A percentile compares a stretch with the other conserved stretches of the same genome.
These are phyloP conservation scores for Pichia sp. DNA, from an alignment of 1,139 yeast genomes.

Conservation along the genomic window DNA sequence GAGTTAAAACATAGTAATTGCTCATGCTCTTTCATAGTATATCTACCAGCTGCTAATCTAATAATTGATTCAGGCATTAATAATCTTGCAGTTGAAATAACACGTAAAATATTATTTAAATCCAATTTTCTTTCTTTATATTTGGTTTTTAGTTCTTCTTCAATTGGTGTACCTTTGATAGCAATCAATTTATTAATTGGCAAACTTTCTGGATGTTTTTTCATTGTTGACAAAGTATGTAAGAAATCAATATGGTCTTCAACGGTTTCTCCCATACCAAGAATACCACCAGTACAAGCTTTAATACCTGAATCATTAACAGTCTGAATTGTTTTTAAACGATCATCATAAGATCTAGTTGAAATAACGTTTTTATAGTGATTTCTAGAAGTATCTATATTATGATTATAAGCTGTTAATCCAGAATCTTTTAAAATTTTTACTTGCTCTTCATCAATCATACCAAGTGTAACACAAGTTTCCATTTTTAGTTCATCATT, in stretches of 20 bases:
- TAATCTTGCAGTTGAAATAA: slow-evolving; percentile 70
- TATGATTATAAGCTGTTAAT: slow-evolving; percentile 75
- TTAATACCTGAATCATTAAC: slow-evolving; percentile 62
- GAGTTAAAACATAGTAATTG: slow-evolving; percentile 72
- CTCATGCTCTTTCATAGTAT: slow-evolving; percentile 73
- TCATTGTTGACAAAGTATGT: slow-evolving; percentile 61
- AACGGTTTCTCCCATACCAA: slow-evolving; percentile 70
- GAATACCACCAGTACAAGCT: slow-evolving; percentile 76
- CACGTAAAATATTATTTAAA: slow-evolving; percentile 58
- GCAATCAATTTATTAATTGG: slow-evolving; percentile 81
- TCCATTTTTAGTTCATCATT: slow-evolving; percentile 61
- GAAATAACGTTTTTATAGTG: slow-evolving; percentile 68
- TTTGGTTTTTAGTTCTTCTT: slow-evolving; percentile 42
- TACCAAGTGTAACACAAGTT: slow-evolving; percentile 76
- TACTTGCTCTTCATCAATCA: slow-evolving; percentile 63
- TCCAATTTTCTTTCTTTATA: slow-evolving; percentile 40
- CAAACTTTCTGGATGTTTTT: slow-evolving; percentile 67
- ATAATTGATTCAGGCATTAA: slow-evolving; percentile 68
- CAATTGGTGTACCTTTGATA: slow-evolving; percentile 74
- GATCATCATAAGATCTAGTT: slow-evolving; percentile 64
- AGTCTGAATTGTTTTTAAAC: slow-evolving; percentile 57
- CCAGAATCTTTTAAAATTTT: slow-evolving; percentile 57
- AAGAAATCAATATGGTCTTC: slow-evolving; percentile 68
- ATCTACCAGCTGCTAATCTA: slow-evolving; percentile 75
- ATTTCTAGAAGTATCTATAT: slow-evolving; percentile 73